Percentiles rank a stretch among this genome's conserved stretches.
Conservation (phyloP, 2,329 filamentous ascomycete species). For the Venturia aucupariae region DNA sequence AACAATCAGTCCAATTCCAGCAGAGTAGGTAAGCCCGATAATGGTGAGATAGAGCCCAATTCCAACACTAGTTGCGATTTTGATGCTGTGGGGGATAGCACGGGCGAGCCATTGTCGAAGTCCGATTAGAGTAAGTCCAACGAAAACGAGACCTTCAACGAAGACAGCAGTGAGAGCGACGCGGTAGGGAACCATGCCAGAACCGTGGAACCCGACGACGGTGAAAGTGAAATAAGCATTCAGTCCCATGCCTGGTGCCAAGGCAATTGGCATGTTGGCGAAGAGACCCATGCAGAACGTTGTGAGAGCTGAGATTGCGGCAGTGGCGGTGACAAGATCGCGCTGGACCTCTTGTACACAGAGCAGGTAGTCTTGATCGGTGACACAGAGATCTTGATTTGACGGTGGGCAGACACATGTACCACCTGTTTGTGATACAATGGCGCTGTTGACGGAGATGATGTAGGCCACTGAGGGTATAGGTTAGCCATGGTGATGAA, state of each 20-base stretch:
- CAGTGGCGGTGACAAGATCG: slow-evolving; percentile 76
- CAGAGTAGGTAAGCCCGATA: slow-evolving; percentile 68
- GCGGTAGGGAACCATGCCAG: slow-evolving; percentile 61
- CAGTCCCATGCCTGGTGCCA: slow-evolving; percentile 66
- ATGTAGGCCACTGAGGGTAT: slow-evolving; percentile 65
- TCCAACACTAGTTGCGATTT: slow-evolving; percentile 75
- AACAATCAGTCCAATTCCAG: slow-evolving; percentile 71
- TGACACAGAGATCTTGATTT: slow-evolving; percentile 40
- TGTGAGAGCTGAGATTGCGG: slow-evolving; percentile 68
- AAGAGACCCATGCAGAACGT: slow-evolving; percentile 79
- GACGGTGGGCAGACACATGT: slow-evolving; percentile 61
- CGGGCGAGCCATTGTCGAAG: slow-evolving; percentile 75
- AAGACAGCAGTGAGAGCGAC: slow-evolving; percentile 80
- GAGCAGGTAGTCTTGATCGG: slow-evolving; percentile 51
- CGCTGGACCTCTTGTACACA: slow-evolving; percentile 57
- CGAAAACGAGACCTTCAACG: slow-evolving; percentile 79
- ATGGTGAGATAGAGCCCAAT: slow-evolving; percentile 76
- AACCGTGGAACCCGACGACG: slow-evolving; percentile 68
- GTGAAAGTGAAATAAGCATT: slow-evolving; percentile 84
- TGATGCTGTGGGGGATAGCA: slow-evolving; percentile 74
- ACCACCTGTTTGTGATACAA: slow-evolving; percentile 63
- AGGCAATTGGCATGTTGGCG: slow-evolving; percentile 64
- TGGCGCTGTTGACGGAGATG: slow-evolving; percentile 58
- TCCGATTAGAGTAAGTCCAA: slow-evolving; percentile 64
- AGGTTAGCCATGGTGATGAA: slow-evolving; percentile 18